Base-by-base conservation (phyloP, 2,329 filamentous ascomycete species). In the Colletotrichum spinosum region DNA sequence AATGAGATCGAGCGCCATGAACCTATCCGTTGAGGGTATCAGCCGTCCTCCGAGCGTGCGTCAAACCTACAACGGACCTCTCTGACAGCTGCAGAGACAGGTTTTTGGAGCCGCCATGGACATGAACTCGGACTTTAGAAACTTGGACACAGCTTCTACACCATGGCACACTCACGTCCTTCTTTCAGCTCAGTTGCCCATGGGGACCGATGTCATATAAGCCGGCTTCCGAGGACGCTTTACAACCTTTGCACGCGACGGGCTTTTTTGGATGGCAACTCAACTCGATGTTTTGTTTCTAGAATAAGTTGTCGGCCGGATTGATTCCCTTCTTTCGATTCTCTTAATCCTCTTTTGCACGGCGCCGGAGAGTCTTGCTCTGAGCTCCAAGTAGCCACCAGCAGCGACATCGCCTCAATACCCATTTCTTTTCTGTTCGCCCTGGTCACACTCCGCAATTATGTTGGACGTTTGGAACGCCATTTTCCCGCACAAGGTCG, bases 41-140 rank as follows among this genome's bases (percentile, higher is more conserved):
- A 13, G 51, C 34, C 53, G 42, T 25, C 13, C 44, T 65, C 52
- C 52, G 63, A 52, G 58, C 52, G 37, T 62, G 52, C 63, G 42
- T 65, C 63, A 65, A 65, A 62, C 63, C 52, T 56, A 53, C 46
- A 38, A 58, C 51, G 62, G 53, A 62, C 62, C 58, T 51, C 62
- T 39, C 48, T 55, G 48, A 35, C 37, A 52, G 38, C 41, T 17
- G 50, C 45, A 62, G 8, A 33, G 12, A 52, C 50, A n/a, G 42
- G 15, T 54, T 25, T 49, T 48, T 13, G 10, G 34, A 46, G 34
- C 44, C 55, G 51, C 57, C 57, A 55, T 61, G 57, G 51, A 41
- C 51, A 15, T 61, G 45, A 39, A 35, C 51, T 34, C 45, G 41
- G 53, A 38, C 41, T 49, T 53, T 45, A 17, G 25, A 25, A 25